These are phyloP conservation scores for Schrenkiella parvula DNA, from an alignment of 345 rosid genomes.

Conservation along the genomic window DNA sequence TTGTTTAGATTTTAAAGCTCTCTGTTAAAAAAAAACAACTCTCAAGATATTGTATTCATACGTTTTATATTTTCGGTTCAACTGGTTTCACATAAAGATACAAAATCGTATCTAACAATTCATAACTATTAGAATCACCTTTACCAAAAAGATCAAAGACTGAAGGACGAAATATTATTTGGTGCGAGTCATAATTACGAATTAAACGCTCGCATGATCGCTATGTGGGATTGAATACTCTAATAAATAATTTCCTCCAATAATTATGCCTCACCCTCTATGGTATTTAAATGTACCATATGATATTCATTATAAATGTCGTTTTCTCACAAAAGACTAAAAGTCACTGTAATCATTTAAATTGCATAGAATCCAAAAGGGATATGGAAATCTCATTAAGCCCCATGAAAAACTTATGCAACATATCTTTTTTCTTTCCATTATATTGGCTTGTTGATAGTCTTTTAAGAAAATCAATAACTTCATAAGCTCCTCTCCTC, in stretches of 20 bases:
- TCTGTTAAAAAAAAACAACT: too few relatives aligned
- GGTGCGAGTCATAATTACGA: slow-evolving; percentile 29
- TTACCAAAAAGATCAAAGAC: not conserved
- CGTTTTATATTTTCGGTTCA: not conserved
- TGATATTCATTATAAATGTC: not conserved
- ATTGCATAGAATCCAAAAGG: not conserved
- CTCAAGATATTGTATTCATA: too few relatives aligned
- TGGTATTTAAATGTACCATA: slow-evolving; percentile 16
- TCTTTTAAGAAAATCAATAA: too few relatives aligned
- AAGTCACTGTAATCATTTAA: not conserved
- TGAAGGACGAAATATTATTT: slow-evolving; percentile 8
- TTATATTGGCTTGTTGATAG: too few relatives aligned
- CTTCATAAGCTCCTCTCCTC: too few relatives aligned
- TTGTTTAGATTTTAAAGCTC: too few relatives aligned
- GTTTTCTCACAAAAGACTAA: not conserved
- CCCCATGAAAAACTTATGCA: too few relatives aligned
- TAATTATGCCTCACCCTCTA: slow-evolving; percentile 23
- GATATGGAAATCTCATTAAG: too few relatives aligned
- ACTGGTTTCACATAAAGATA: not conserved
- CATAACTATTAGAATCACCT: slow-evolving; percentile 7
- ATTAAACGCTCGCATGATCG: slow-evolving; percentile 29
- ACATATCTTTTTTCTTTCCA: too few relatives aligned
- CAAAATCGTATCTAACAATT: slow-evolving; percentile 7
- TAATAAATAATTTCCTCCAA: not conserved
- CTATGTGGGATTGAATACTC: slow-evolving; percentile 28